phyloP scores from a whole-genome alignment of 164 flowering plant species.

The Macadamia tetraphylla region DNA sequence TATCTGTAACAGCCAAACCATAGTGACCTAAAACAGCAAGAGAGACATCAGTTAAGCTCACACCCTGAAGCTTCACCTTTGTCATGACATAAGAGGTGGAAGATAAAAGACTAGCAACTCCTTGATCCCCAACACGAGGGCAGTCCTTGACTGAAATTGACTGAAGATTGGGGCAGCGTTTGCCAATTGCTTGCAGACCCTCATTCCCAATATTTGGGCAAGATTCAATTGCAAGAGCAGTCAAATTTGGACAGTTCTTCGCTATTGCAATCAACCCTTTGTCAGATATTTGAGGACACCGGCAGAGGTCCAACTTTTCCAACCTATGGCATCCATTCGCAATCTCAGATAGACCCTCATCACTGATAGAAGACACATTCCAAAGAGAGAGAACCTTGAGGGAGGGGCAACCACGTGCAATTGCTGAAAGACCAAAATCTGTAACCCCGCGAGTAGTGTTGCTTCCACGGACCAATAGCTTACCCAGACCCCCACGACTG shows the following conservation, averaged over 20 bases:
- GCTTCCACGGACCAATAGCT: slow-evolving; percentile 56
- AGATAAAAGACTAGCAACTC: slow-evolving; percentile 56
- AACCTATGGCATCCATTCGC: slow-evolving; percentile 55
- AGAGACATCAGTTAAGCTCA: slow-evolving; percentile 65
- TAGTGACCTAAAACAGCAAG: slow-evolving; percentile 87
- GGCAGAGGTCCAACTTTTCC: slow-evolving; percentile 67
- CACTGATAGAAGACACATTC: slow-evolving; percentile 42
- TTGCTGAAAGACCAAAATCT: slow-evolving; percentile 46
- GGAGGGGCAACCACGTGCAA: slow-evolving; percentile 67
- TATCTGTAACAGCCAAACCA: slow-evolving; percentile 56
- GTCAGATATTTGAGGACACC: slow-evolving; percentile 58
- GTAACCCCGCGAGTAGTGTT: slow-evolving; percentile 44
- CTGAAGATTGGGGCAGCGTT: slow-evolving; percentile 50
- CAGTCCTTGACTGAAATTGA: slow-evolving; percentile 60
- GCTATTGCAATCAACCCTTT: slow-evolving; percentile 66
- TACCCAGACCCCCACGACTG: slow-evolving; percentile 65
- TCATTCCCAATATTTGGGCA: slow-evolving; percentile 61
- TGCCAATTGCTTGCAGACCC: slow-evolving; percentile 56
- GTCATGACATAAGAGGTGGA: slow-evolving; percentile 36
- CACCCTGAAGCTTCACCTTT: slow-evolving; percentile 61
- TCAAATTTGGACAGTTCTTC: slow-evolving; percentile 54
- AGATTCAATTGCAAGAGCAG: slow-evolving; percentile 52
- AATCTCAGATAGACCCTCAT: slow-evolving; percentile 55
- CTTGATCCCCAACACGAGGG: slow-evolving; percentile 74
- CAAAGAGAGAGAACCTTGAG: slow-evolving; percentile 44